These are phyloP conservation scores for Solanum medicagineum DNA, from an alignment of 257 asterid genomes.

Conservation along the genomic window DNA sequence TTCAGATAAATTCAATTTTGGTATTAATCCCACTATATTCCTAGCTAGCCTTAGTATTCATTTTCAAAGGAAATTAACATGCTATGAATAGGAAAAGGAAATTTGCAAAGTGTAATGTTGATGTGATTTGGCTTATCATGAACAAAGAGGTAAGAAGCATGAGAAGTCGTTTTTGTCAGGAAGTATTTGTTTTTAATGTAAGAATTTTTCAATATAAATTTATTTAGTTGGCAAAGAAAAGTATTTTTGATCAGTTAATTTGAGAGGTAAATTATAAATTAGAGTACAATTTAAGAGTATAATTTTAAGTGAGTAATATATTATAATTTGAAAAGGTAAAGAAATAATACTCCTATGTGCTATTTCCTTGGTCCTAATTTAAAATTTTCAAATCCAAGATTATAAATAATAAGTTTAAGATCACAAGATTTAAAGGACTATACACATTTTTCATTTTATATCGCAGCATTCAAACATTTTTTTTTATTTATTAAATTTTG, in stretches of 20 bases:
- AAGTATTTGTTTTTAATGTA: neutral
- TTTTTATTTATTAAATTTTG: no score
- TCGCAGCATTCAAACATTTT: no score
- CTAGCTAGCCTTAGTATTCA: no score
- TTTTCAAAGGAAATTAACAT: neutral
- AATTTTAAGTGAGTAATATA: neutral
- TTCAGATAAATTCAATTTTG: neutral
- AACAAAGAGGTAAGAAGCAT: neutral
- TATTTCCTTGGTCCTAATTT: neutral
- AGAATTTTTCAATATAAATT: neutral
- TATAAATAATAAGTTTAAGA: neutral
- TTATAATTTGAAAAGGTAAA: neutral
- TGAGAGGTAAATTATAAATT: neutral
- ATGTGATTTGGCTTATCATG: neutral
- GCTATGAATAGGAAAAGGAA: neutral
- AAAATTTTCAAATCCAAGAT: neutral
- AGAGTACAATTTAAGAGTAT: neutral
- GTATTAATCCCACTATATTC: no score
- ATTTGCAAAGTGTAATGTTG: neutral
- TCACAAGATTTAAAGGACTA: rapidly evolving
- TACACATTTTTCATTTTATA: neutral
- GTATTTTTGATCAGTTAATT: neutral
- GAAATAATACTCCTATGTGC: neutral
- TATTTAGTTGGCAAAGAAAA: neutral
- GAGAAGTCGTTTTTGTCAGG: neutral